Evolutionary conservation across 1,139 yeast genomes (phyloP).

Genomic region (Eremothecium gossypii): DNA sequence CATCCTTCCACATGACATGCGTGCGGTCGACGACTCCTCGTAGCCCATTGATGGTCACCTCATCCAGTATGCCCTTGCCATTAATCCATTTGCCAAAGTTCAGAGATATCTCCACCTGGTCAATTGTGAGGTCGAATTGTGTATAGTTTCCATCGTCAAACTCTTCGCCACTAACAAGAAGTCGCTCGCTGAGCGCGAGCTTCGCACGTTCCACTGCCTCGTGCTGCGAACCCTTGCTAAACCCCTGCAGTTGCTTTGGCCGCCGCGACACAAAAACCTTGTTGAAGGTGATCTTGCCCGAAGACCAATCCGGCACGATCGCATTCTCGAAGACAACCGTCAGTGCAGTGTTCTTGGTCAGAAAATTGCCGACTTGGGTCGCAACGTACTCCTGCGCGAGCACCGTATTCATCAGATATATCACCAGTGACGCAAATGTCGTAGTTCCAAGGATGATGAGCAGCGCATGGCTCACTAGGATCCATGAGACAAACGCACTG

Average conservation of each 20-base stretch:
- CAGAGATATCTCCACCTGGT: conserved; percentile 70
- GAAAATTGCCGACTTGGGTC: conserved; percentile 63
- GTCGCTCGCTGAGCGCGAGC: conserved; percentile 23
- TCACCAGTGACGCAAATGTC: conserved; percentile 69
- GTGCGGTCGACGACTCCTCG: conserved; percentile 90
- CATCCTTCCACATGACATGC: conserved; percentile 73
- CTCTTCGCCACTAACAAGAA: conserved; percentile 30
- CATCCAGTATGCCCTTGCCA: conserved; percentile 80
- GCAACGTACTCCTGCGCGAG: conserved; percentile 89
- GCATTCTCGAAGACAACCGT: conserved; percentile 89
- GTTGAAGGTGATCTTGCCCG: conserved; percentile 73
- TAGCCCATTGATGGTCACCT: conserved; percentile 72
- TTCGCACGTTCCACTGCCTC: conserved; percentile 29
- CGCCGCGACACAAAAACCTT: conserved; percentile 82
- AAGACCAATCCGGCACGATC: conserved; percentile 89
- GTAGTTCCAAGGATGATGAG: conserved; percentile 81
- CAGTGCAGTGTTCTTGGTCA: conserved; percentile 78
- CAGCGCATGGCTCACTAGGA: conserved; percentile 74
- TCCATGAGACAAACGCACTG: conserved; percentile 84
- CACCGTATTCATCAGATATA: conserved; percentile 76
- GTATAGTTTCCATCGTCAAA: conserved; percentile 90
- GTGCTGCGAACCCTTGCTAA: conserved; percentile 61
- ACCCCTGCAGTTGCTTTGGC: conserved; percentile 39
- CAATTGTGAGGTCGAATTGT: conserved; percentile 85
- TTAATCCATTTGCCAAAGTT: conserved; percentile 82